Base-by-base conservation (phyloP, 495 filamentous ascomycete genomes). In the Bathelium albidoporum region DNA sequence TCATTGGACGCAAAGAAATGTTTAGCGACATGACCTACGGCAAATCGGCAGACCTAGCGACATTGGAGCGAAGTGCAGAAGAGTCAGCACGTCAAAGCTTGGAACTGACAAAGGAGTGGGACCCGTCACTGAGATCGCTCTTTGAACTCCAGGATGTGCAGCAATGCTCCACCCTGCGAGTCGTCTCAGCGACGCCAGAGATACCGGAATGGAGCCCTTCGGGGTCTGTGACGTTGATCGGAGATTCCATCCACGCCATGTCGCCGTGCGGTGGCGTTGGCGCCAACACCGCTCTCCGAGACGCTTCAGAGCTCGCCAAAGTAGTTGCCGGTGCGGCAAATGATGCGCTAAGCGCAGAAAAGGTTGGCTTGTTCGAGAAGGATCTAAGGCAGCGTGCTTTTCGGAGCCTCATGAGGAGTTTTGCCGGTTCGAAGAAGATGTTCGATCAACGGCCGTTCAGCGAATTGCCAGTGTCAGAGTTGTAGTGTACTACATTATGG, bases 271-370 rank as follows among this genome's bases (percentile, higher is more conserved):
- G 59, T 43, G 59, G 59, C 11, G 59, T 61, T 18, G 59, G 59
- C 11, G 59, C 59, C 11, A 61, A 61, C 22, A 61, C 59, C 59
- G 59, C 59, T 14, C 36, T 61, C 44, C 69, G 73, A 36, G 75
- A 74, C 76, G 70, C 73, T 58, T 65, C 72, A 59, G 66, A 71
- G 64, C 43, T 75, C 60, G 61, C 67, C 65, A 66, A 68, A 29
- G 58, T 66, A 31, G 49, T 80, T 68, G 59, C 73, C 70, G 64
- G 36, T 12, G 59, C 60, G 64, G 64, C 62, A 26, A 70, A 24
- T 7, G 14, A 31, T 28, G 49, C 49, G 22, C 18, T 61, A 4
- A 61, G 32, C 7, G 34, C 59, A 28, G 43, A 61, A 45, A 61
- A 16, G 20, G 29, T 61, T 10, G 32, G 32, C 20, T 2, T 44